Evolutionary conservation across 1,284 basidiomycete genomes (phyloP).

Genomic region (Mycena citricolor): DNA sequence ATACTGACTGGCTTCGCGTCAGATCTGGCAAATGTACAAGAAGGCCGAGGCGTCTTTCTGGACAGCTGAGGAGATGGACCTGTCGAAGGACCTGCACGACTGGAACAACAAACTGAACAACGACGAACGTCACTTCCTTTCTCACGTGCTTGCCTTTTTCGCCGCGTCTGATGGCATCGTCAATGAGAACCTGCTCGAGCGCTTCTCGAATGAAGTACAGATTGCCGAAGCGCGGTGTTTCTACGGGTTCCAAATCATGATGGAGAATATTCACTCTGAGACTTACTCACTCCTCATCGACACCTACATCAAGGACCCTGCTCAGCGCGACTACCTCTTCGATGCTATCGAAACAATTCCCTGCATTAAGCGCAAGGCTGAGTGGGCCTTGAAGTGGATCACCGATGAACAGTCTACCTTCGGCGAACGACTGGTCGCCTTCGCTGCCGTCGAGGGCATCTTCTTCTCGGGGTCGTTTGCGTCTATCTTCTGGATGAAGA

Average conservation of each 20-base stretch:
- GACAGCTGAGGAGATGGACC: constrained; percentile 13
- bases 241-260: constrained; percentile 99
- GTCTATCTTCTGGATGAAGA: constrained; percentile 29
- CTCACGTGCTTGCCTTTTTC: constrained; percentile 51
- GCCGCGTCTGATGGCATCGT: constrained; percentile 97
- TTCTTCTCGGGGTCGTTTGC: constrained; percentile 28
- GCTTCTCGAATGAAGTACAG: constrained; percentile 95
- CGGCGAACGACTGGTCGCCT: constrained; percentile 90
- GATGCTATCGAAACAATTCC: constrained; percentile 94
- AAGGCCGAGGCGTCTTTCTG: constrained; percentile 10
- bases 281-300: constrained; percentile 98
- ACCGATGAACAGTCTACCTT: constrained; percentile 82
- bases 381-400: constrained; percentile 96
- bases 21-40: constrained; percentile 16
- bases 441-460: constrained; percentile 83
- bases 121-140: constrained; percentile 8
- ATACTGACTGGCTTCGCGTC: neutral
- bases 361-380: constrained; percentile 88
- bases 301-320: constrained; percentile 92
- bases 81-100: constrained; percentile 6
- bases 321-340: constrained; percentile 85
- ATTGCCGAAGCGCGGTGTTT: constrained; percentile 95
- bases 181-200: constrained; percentile 95
- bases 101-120: constrained; percentile 34
- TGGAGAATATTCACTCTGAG: constrained; percentile 97